Evolutionary conservation across 2,329 filamentous ascomycete genomes (phyloP), one percentile per base, ranked within the genome.

Genomic region (Knufia fluminis): DNA sequence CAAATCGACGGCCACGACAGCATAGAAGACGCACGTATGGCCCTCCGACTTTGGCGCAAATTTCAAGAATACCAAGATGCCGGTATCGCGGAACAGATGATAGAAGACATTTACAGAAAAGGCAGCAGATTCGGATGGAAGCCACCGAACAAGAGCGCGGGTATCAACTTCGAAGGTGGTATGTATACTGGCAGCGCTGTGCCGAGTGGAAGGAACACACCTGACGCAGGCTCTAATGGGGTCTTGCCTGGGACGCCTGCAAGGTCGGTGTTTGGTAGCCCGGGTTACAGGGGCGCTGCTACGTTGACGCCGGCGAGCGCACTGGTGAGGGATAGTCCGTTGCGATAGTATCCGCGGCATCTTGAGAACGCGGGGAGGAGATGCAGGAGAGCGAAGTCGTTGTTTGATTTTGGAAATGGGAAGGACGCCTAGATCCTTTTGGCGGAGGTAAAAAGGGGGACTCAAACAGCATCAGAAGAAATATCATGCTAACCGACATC

Each of bases 1-100:
- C 61, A 0, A 62, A 65, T 58, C 32, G 67, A 72, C 40, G 70
- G 70, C 4, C 94, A 98, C 67, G 92, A 98, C 67, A 91, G 85
- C 9, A 94, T 98, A 58, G 92, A 97, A 66, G 92, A 98, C 65
- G 90, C 92, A 0, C 78, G 85, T 22, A 96, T 91, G 35, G 92
- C 94, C 0, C 74, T 97, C 35, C 86, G 88, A 63, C 73, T 98
- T 7, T 98, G 79, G 77, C 78, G 85, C 39, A 96, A 95, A 65
- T 96, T 89, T 66, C 76, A 87, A 55, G 90, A 97, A 68, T 97
- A 86, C 61, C 74, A 84, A 46, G 88, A 94, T 57, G 88, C 87
- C 0, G 91, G 90, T 0, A 81, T 94, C 3, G 71, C 94, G 46
- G 83, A 92, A 60, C 73, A 80, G 31, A 92, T 92, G 72, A 75